These are phyloP conservation scores for Penicillium sp. DNA, from an alignment of 2,329 filamentous ascomycete species.

Conservation along the genomic window DNA sequence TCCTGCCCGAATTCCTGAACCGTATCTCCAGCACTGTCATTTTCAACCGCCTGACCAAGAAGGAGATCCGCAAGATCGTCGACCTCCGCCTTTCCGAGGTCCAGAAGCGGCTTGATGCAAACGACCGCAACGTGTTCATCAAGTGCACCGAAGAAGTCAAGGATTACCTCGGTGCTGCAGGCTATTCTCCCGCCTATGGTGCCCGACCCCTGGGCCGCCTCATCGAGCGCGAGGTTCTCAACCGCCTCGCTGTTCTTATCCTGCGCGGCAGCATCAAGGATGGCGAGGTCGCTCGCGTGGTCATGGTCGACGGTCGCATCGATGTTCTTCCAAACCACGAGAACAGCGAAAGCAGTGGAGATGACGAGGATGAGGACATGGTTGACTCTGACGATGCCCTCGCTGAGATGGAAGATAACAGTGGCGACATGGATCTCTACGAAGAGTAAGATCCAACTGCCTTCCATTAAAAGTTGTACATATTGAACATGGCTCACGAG, in stretches of 20 bases:
- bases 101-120: slow-evolving; percentile 80
- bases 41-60: slow-evolving; percentile 90
- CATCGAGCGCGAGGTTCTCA: slow-evolving; percentile 96
- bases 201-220: slow-evolving; percentile 81
- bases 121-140: slow-evolving; percentile 80
- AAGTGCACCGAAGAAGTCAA: slow-evolving; percentile 78
- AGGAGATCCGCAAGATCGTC: slow-evolving; percentile 91
- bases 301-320: slow-evolving; percentile 73
- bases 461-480: not conserved
- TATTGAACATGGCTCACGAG: not conserved
- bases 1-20: slow-evolving; percentile 97
- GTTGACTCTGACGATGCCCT: slow-evolving; percentile 69
- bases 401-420: slow-evolving; percentile 61
- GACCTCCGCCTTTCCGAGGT: slow-evolving; percentile 84
- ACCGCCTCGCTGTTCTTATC: slow-evolving; percentile 85
- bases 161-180: slow-evolving; percentile 84
- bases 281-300: slow-evolving; percentile 74
- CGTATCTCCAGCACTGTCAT: slow-evolving; percentile 94
- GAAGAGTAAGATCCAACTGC: slow-evolving; percentile 35
- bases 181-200: slow-evolving; percentile 93
- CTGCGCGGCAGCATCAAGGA: slow-evolving; percentile 78
- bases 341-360: slow-evolving; percentile 42
- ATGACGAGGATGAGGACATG: slow-evolving; percentile 62
- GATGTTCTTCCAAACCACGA: slow-evolving; percentile 79
- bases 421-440: slow-evolving; percentile 60